Conservation (phyloP, 768 basidiomycete species). For the Pisolithus albus region DNA sequence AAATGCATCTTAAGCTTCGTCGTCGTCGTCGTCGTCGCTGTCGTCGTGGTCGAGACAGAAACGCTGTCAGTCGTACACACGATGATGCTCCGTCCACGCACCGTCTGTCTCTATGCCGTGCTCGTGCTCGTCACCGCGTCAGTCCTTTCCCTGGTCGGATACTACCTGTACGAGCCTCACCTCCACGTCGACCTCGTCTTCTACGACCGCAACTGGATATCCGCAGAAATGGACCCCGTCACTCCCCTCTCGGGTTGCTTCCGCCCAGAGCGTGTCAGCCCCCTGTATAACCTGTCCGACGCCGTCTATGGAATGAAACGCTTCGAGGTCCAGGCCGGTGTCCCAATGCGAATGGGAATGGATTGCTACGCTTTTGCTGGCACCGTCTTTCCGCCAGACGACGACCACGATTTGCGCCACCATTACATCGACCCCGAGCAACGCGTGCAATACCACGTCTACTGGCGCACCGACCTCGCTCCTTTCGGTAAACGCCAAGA, state of each 20-base stretch:
- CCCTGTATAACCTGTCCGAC: constrained; percentile 62
- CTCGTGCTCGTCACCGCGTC: neutral
- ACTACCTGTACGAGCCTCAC: constrained; percentile 59
- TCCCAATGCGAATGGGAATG: constrained; percentile 70
- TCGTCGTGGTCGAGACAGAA: neutral
- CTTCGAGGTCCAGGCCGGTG: constrained; percentile 75
- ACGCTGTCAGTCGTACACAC: neutral
- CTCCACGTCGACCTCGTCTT: constrained; percentile 76
- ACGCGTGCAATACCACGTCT: constrained; percentile 77
- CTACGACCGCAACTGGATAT: constrained; percentile 71
- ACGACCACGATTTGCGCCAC: neutral
- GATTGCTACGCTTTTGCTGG: constrained; percentile 92
- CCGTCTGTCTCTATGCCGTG: neutral
- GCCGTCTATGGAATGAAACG: constrained; percentile 55
- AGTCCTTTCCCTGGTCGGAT: constrained; percentile 20
- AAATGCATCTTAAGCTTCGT: neutral
- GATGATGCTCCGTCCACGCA: neutral
- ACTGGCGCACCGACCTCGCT: constrained; percentile 87
- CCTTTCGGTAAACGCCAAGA: constrained; percentile 77
- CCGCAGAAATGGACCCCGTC: constrained; percentile 60
- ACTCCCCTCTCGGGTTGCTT: constrained; percentile 72
- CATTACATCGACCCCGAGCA: constrained; percentile 30
- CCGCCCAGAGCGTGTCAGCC: constrained; percentile 48
- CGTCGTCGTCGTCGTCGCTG: neutral
- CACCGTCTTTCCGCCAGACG: constrained; percentile 45